phyloP scores from a whole-genome alignment of 768 basidiomycete genomes.

The Mycena alexandri region DNA sequence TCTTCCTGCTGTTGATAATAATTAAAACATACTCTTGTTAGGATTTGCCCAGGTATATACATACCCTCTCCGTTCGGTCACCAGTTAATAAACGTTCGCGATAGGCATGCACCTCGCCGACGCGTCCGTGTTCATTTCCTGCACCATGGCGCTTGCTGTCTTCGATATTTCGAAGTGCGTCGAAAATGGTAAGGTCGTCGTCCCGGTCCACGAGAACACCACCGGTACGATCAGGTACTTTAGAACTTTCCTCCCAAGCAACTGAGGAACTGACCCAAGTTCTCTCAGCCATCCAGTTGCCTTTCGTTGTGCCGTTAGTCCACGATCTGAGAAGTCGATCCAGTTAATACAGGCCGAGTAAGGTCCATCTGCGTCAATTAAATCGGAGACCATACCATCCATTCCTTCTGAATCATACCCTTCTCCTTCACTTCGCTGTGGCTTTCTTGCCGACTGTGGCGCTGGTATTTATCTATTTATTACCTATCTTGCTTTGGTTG shows the following conservation, averaged over 20 bases:
- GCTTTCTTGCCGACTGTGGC: conserved; percentile 33
- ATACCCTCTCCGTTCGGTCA: conserved; percentile 5
- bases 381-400: conserved; percentile 23
- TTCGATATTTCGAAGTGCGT: conserved; percentile 63
- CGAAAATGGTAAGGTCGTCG: conserved; percentile 59
- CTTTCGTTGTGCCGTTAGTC: conserved; percentile 70
- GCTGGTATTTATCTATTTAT: conserved; percentile 48
- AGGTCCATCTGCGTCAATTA: conserved; percentile 31
- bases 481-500: conserved; percentile 48
- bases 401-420: conserved; percentile 22
- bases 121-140: conserved; percentile 64
- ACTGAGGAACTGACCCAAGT: neutral
- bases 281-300: conserved; percentile 68
- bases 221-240: conserved; percentile 72
- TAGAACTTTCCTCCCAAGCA: neutral
- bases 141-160: conserved; percentile 64
- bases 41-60: conserved; percentile 63
- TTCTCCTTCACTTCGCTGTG: conserved; percentile 27
- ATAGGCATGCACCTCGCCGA: conserved; percentile 68
- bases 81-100: conserved; percentile 21
- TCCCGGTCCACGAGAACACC: conserved; percentile 68
- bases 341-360: conserved; percentile 65
- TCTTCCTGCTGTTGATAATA: neutral
- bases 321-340: conserved; percentile 70
- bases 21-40: conserved; percentile 32